Base-by-base conservation (phyloP, 176 grass and related monocot genomes). In the Triticum aestivum region DNA sequence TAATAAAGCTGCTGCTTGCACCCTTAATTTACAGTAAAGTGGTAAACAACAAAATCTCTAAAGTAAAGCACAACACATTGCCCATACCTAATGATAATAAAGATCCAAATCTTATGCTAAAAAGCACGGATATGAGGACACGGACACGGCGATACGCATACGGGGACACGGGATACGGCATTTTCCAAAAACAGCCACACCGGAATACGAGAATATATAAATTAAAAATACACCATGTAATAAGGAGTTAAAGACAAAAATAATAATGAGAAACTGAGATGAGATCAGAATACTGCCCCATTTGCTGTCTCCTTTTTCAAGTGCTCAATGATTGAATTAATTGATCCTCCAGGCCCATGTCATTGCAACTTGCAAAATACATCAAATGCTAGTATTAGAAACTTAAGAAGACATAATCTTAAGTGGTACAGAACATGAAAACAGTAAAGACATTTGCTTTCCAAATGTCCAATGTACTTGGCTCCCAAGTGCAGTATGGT, bases 21-120 rank as follows among this genome's bases (percentile, higher is more conserved):
- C 45, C 79, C 44, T 38, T 3, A 62, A 78, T 59, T 70, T 51
- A 49, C 8, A 70, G 3, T 9, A 81, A 41, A 84, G 29, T 3
- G 4, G 51, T 18, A 80, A 52, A 68, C 18, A 77, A 63, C 18
- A 39, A 27, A 54, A 39, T 73, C 71, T 84, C 56, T 54, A 32
- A 73, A 42, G 64, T 27, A 66, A 79, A 80, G 41, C 15, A 84
- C 59, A 89, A 56, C 30, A 52, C 63, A 11, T 6, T 21, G 33
- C 20, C 47, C 65, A 70, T 34, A 38, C 30, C 45, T 37, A 29
- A 72, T 44, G 18, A 85, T 38, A 79, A 85, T 38, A 79, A 85
- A 66, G 47, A 59, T 72, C 69, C 52, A 66, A 42, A 67, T 59
- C 56, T 59, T 59, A 59, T 59, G 20, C 56, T 59, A 59, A 59